Percentiles rank a stretch among this genome's conserved stretches.
phyloP scores from a whole-genome alignment of 441 rosid species.

The Eutrema salsugineum region DNA sequence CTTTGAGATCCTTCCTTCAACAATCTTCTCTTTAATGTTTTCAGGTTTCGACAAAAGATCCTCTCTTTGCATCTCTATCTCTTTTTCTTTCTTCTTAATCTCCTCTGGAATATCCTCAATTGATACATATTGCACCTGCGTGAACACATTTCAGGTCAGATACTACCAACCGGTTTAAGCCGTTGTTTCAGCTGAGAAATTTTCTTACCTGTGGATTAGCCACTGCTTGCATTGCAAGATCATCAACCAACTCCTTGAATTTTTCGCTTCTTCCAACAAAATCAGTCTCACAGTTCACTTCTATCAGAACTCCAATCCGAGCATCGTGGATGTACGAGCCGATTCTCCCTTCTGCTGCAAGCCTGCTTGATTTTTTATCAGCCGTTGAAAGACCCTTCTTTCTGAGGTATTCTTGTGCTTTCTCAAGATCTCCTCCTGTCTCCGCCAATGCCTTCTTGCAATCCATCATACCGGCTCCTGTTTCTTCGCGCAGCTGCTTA shows the following conservation, averaged over 20 bases:
- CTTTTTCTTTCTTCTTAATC: conserved; percentile 58
- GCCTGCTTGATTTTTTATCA: conserved; percentile 83
- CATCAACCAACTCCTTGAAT: conserved; percentile 82
- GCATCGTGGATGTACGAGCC: conserved; percentile 93
- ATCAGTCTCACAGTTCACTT: conserved; percentile 95
- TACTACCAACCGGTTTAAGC: neutral
- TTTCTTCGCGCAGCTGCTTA: conserved; percentile 91
- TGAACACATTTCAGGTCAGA: neutral
- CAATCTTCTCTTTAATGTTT: conserved; percentile 81
- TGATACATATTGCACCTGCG: conserved; percentile 68
- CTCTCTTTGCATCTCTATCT: conserved; percentile 90
- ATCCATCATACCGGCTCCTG: conserved; percentile 99
- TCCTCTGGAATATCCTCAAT: conserved; percentile 62
- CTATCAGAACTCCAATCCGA: conserved; percentile 82
- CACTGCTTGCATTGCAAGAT: conserved; percentile 93
- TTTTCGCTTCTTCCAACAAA: conserved; percentile 91
- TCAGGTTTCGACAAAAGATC: conserved; percentile 81
- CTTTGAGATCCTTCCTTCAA: conserved; percentile 77
- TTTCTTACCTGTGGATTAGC: conserved; percentile 72
- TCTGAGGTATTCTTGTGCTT: conserved; percentile 91
- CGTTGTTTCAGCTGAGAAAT: neutral
- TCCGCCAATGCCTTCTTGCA: conserved; percentile 95
- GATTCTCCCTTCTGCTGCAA: conserved; percentile 95
- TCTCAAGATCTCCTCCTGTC: conserved; percentile 87
- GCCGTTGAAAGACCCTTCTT: conserved; percentile 92